phyloP scores from a whole-genome alignment of 2,329 filamentous ascomycete genomes.

The Niveomyces coronatus region DNA sequence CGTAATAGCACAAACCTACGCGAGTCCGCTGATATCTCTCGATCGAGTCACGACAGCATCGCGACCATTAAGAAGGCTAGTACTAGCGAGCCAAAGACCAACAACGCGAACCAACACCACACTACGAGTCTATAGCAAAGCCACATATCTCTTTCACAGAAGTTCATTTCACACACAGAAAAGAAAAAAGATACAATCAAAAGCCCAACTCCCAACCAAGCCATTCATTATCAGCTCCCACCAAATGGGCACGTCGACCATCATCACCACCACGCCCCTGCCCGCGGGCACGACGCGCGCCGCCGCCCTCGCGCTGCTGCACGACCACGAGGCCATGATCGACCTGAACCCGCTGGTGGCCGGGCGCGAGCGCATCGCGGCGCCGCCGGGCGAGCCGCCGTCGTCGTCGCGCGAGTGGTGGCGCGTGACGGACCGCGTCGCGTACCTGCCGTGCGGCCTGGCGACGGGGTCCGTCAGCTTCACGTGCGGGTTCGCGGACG shows the following conservation, averaged over 20 bases:
- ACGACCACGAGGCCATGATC: conserved; percentile 74
- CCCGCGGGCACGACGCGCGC: conserved; percentile 57
- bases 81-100: too few species aligned
- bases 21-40: too few species aligned
- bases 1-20: too few species aligned
- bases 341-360: conserved; percentile 77
- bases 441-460: conserved; percentile 56
- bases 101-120: too few species aligned
- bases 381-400: conserved; percentile 54
- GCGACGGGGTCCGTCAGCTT: conserved; percentile 46
- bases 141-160: too few species aligned
- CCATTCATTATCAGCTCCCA: conserved; percentile 46
- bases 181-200: background rate
- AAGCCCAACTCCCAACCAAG: too few species aligned
- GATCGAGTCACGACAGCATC: too few species aligned
- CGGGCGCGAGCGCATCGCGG: conserved; percentile 55
- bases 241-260: conserved; percentile 48
- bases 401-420: conserved; percentile 82
- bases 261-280: conserved; percentile 71
- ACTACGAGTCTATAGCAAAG: too few species aligned
- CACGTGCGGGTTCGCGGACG: conserved; percentile 69
- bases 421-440: conserved; percentile 64
- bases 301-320: conserved; percentile 64
- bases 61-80: too few species aligned
- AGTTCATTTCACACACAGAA: too few species aligned